Base-by-base conservation (phyloP, 306 rosid species). In the Fragaria nilgerrensis region DNA sequence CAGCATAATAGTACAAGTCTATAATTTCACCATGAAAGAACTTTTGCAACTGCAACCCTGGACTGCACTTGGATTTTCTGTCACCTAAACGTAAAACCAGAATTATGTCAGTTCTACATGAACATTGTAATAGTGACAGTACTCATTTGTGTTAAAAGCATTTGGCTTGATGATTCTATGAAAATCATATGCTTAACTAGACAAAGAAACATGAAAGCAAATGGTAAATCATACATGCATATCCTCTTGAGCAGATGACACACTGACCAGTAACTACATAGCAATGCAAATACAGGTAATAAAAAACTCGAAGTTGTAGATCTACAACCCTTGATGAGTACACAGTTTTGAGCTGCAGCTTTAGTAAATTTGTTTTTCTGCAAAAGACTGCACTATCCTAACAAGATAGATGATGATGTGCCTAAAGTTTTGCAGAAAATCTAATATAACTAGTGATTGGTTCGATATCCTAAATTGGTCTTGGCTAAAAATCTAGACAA, bases 1-100 rank as follows among this genome's bases (percentile, higher is more conserved):
- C 43, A 22, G 36, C 22, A 34, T 13, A 72, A 74, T 68, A 41
- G 56, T 39, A 44, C 63, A 32, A 73, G 56, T 37, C 82, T 92
- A 89, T 67, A 76, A 89, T 81, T 92, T 95, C 84, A 92, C 92
- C 97, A 92, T 95, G 89, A 95, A 92, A 72, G 96, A 95, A 81
- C 89, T 85, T 85, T 95, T 90, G 81, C 98, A 92, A 80, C 97
- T 92, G 84, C 98, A 95, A 62, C 97, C 98, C 19, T 96, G 96
- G 37, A 92, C 97, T 20, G 96, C 98, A 78, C 98, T 95, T 68
- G 97, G 97, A 87, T 90, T 95, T 73, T 89, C 90, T 3, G 92
- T 86, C 76, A 92, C 98, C 98, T 92, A 85, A 76, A 79, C 61
- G 68, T 76, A 76, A 78, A 79, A 81, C 81, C 85, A 79, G 68